These are phyloP conservation scores for Heritiera littoralis DNA, from an alignment of 345 rosid species.

Conservation along the genomic window DNA sequence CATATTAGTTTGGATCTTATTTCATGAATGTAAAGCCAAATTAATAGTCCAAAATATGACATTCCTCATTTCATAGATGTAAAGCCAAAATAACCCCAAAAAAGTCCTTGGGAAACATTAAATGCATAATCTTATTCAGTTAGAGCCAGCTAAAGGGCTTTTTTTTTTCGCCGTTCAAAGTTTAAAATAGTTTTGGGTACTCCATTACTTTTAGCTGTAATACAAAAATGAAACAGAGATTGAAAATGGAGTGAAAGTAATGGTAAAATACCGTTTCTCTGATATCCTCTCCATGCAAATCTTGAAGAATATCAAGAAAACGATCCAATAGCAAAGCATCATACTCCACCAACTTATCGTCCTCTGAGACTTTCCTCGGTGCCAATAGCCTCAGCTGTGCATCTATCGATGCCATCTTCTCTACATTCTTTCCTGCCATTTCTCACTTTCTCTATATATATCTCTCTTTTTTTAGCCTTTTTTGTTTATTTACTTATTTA, in stretches of 20 bases:
- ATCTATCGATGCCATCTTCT: conserved; percentile 92
- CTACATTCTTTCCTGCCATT: conserved; percentile 64
- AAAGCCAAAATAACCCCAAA: not conserved
- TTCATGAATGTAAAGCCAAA: not conserved
- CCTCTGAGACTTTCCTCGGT: conserved; percentile 87
- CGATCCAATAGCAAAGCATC: conserved; percentile 91
- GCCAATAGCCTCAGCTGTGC: conserved; percentile 89
- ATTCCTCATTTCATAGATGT: not conserved
- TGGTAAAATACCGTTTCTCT: conserved; percentile 63
- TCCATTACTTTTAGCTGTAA: not conserved
- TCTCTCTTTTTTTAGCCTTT: not conserved
- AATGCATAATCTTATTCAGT: too few relatives aligned
- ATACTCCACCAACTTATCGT: conserved; percentile 90
- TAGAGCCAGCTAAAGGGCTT: too few relatives aligned
- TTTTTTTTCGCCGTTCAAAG: not conserved
- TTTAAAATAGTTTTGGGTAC: not conserved
- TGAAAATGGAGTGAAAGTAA: not conserved
- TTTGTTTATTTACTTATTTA: not conserved
- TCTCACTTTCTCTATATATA: not conserved
- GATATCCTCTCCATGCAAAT: conserved; percentile 86
- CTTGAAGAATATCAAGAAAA: conserved; percentile 92
- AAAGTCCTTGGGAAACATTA: not conserved
- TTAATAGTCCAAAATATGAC: not conserved
- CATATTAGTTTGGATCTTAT: not conserved
- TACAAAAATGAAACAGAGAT: not conserved